Evolutionary conservation across 345 rosid genomes (phyloP).

Genomic region (Alliaria petiolata): DNA sequence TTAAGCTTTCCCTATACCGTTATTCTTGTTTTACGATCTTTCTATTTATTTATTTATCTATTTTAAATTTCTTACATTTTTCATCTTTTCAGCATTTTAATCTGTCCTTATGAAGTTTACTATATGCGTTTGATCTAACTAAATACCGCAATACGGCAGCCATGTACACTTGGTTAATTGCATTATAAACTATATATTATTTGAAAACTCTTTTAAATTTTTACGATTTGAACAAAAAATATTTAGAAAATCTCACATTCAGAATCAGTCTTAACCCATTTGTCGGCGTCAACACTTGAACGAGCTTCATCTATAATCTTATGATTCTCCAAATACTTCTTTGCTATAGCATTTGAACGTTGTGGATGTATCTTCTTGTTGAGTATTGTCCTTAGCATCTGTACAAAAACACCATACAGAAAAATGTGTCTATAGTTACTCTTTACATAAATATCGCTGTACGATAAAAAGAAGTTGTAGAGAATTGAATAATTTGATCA

Average conservation of each 20-base stretch:
- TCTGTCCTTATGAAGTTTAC: slow-evolving; percentile 13
- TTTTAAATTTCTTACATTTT: neutral
- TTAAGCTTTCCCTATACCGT: slow-evolving; percentile 12
- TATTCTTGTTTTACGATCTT: neutral
- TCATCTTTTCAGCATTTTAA: slow-evolving; percentile 14
- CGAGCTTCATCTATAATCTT: slow-evolving; percentile 33
- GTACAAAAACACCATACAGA: neutral
- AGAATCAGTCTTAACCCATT: slow-evolving; percentile 88
- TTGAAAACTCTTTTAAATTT: neutral
- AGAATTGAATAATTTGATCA: neutral
- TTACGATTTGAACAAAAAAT: neutral
- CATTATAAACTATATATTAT: neutral
- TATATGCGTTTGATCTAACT: slow-evolving; percentile 29
- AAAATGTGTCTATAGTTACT: neutral
- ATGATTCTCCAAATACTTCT: slow-evolving; percentile 41
- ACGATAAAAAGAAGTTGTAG: neutral
- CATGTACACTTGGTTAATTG: slow-evolving; percentile 1
- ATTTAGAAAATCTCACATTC: slow-evolving; percentile 53
- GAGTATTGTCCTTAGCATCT: slow-evolving; percentile 64
- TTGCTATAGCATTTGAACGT: slow-evolving; percentile 32
- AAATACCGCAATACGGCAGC: slow-evolving; percentile 17
- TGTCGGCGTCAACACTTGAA: slow-evolving; percentile 42
- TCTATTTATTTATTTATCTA: neutral
- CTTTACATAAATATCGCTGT: neutral
- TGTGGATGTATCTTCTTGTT: slow-evolving; percentile 75